A percentile compares a stretch with the other conserved stretches of the same genome.
Conservation (phyloP, 495 filamentous ascomycete genomes). For the Talaromyces stipitatus region DNA sequence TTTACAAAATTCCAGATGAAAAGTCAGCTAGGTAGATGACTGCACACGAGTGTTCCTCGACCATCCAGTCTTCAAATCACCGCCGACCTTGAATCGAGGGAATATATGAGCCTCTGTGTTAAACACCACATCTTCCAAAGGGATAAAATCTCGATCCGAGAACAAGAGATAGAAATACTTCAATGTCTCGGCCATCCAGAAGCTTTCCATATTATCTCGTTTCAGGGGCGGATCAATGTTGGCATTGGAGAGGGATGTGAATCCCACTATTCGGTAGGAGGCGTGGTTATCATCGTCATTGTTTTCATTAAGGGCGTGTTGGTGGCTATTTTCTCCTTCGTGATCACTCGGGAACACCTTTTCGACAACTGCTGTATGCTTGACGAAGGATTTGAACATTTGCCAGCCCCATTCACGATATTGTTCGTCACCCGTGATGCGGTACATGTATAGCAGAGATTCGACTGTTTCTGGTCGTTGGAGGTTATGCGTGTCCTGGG, state of each 20-base stretch:
- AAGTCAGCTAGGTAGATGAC: neutral
- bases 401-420: constrained; percentile 98
- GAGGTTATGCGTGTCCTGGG: constrained; percentile 78
- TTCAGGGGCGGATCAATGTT: constrained; percentile 54
- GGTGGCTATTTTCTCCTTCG: constrained; percentile 5
- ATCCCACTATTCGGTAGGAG: constrained; percentile 44
- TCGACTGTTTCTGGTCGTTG: constrained; percentile 94
- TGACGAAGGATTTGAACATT: constrained; percentile 89
- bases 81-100: constrained; percentile 73
- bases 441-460: constrained; percentile 96
- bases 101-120: constrained; percentile 96
- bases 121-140: constrained; percentile 77
- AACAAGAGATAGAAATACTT: constrained; percentile 98
- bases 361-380: constrained; percentile 68
- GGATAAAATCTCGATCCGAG: constrained; percentile 73
- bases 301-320: constrained; percentile 22
- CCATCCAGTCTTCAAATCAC: constrained; percentile 84
- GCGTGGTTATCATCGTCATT: constrained; percentile 4
- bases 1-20: neutral
- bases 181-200: constrained; percentile 95
- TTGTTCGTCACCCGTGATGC: constrained; percentile 83
- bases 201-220: constrained; percentile 87
- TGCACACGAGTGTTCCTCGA: constrained; percentile 52
- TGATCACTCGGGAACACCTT: constrained; percentile 19
- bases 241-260: constrained; percentile 74